These are phyloP conservation scores for Vanrija sp. DNA, from an alignment of 1,284 basidiomycete species.

Conservation along the genomic window DNA sequence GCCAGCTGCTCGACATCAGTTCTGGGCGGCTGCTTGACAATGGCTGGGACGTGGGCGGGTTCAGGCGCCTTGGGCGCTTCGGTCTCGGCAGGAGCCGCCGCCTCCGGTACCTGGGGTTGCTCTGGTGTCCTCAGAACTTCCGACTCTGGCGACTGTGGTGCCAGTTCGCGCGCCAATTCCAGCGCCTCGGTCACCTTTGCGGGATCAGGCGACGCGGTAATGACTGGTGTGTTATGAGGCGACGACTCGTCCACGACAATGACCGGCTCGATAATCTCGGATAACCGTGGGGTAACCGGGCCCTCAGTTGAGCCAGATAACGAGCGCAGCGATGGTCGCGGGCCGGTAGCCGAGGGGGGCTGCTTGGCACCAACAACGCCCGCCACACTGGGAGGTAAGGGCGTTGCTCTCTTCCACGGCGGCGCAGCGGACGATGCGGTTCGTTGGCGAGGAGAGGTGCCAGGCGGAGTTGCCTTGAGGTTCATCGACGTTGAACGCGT, in stretches of 20 bases:
- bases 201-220: background rate
- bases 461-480: slow-evolving; percentile 1
- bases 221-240: background rate
- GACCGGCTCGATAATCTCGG: slow-evolving; percentile 20
- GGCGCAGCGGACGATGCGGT: slow-evolving; percentile 9
- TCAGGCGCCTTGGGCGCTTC: too few relatives aligned
- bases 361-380: slow-evolving; percentile 6
- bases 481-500: background rate
- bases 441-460: slow-evolving; percentile 3
- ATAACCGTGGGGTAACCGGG: slow-evolving; percentile 24
- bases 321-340: slow-evolving; percentile 19
- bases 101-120: too few relatives aligned
- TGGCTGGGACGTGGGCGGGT: too few relatives aligned
- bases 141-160: background rate
- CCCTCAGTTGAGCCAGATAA: slow-evolving; percentile 34
- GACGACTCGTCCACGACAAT: slow-evolving; percentile 28
- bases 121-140: background rate
- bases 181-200: background rate
- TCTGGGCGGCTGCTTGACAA: too few relatives aligned
- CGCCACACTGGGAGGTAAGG: slow-evolving; percentile 11
- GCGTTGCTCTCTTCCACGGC: slow-evolving; percentile 20
- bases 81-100: too few relatives aligned
- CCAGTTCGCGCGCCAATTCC: too few relatives aligned
- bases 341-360: background rate
- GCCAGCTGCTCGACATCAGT: too few relatives aligned